Conservation (phyloP, 345 rosid genomes). For the Kernera saxatilis region DNA sequence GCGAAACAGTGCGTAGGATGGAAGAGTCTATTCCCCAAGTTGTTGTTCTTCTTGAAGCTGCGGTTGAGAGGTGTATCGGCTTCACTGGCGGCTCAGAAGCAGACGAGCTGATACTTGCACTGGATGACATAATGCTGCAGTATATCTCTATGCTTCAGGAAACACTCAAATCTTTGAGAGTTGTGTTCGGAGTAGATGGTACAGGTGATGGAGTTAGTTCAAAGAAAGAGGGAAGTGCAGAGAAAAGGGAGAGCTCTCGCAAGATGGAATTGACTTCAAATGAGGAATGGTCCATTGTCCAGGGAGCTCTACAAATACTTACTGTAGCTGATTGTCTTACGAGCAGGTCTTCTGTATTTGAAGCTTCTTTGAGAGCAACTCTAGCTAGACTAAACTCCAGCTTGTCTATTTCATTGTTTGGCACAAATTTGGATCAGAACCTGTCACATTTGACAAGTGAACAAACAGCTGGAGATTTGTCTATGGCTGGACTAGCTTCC, state of each 20-base stretch:
- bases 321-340: conserved; percentile 95
- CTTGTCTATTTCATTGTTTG: conserved; percentile 66
- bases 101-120: conserved; percentile 84
- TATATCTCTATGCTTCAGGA: conserved; percentile 89
- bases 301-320: conserved; percentile 90
- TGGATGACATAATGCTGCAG: conserved; percentile 88
- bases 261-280: conserved; percentile 64
- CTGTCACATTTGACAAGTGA: conserved; percentile 42
- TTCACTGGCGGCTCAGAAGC: conserved; percentile 98
- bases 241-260: conserved; percentile 49
- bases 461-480: conserved; percentile 46
- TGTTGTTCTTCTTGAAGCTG: conserved; percentile 87
- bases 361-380: conserved; percentile 90
- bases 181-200: conserved; percentile 82
- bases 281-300: conserved; percentile 99
- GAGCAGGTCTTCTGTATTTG: conserved; percentile 90
- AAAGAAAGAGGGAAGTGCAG: conserved; percentile 57
- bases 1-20: conserved; percentile 97
- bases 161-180: conserved; percentile 88
- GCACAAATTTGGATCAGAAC: conserved; percentile 71
- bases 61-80: conserved; percentile 89
- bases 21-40: conserved; percentile 97
- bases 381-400: conserved; percentile 87
- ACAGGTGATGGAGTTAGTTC: conserved; percentile 41
- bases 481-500: conserved; percentile 74